These are phyloP conservation scores for Hygrocybe punicea DNA, from an alignment of 768 basidiomycete species.

Conservation along the genomic window DNA sequence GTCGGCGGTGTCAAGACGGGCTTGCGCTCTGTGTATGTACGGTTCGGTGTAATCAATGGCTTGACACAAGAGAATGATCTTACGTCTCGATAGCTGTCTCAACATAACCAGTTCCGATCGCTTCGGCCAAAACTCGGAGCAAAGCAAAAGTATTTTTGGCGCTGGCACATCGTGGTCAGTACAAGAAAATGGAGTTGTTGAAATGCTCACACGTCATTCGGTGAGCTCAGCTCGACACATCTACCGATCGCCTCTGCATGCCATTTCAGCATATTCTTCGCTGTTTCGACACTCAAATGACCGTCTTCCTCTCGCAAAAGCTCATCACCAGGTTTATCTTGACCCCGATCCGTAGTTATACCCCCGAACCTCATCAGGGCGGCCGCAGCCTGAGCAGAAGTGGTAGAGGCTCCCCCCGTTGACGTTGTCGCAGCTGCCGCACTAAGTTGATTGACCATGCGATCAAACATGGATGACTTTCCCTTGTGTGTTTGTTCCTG, in stretches of 20 bases:
- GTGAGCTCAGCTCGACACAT: conserved; percentile 82
- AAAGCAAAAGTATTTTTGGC: conserved; percentile 86
- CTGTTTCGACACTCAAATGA: conserved; percentile 63
- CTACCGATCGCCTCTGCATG: conserved; percentile 96
- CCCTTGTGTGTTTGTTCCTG: conserved; percentile 61
- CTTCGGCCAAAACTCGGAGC: conserved; percentile 81
- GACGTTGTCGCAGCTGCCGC: conserved; percentile 68
- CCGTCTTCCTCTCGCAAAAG: conserved; percentile 80
- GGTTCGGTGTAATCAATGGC: not conserved
- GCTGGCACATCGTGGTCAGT: conserved; percentile 39
- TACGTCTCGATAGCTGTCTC: conserved; percentile 93
- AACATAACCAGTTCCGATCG: conserved; percentile 77
- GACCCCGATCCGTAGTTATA: conserved; percentile 52
- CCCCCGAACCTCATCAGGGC: conserved; percentile 88
- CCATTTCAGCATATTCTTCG: conserved; percentile 93
- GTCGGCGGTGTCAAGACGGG: conserved; percentile 71
- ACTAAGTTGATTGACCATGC: conserved; percentile 86
- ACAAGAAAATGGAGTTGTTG: not conserved
- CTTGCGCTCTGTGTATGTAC: conserved; percentile 53
- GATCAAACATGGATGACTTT: conserved; percentile 82
- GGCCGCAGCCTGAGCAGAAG: conserved; percentile 82
- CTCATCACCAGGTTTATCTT: conserved; percentile 61
- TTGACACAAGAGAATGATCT: conserved; percentile 24
- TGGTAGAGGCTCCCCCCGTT: conserved; percentile 55
- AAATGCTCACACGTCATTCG: conserved; percentile 75